Conservation (phyloP, 225 moss, liverwort and hornwort genomes). For the Asterella californica region DNA sequence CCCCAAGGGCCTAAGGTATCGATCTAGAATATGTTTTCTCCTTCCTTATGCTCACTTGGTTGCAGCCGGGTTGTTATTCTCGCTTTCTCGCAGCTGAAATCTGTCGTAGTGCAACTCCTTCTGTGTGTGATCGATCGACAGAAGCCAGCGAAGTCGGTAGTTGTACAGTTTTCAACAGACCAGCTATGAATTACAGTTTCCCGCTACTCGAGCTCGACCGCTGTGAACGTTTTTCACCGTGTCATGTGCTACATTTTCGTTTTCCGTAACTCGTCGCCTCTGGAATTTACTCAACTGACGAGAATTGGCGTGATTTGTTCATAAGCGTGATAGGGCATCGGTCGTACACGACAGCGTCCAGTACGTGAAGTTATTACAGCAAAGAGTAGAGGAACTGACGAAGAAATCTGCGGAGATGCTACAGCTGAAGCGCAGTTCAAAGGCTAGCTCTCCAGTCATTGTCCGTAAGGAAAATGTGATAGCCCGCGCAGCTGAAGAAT, state of each 20-base stretch:
- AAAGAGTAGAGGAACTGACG: slow-evolving; percentile 40
- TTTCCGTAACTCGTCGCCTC: background rate
- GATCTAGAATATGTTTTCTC: background rate
- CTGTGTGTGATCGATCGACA: background rate
- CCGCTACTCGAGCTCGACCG: background rate
- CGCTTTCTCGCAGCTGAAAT: background rate
- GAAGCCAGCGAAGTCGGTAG: background rate
- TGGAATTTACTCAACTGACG: background rate
- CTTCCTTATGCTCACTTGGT: background rate
- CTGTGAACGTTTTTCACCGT: background rate
- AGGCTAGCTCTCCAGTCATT: background rate
- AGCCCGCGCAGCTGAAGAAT: background rate
- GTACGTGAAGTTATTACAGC: slow-evolving; percentile 38
- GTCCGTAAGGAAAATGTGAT: background rate
- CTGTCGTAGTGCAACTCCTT: background rate
- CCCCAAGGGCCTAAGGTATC: slow-evolving; percentile 39
- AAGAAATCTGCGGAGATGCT: slow-evolving; percentile 22
- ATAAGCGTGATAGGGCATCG: slow-evolving; percentile 47
- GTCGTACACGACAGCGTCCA: slow-evolving; percentile 46
- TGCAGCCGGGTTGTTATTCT: background rate
- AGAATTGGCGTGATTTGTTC: background rate
- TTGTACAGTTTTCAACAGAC: background rate
- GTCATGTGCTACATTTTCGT: background rate
- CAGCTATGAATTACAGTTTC: background rate
- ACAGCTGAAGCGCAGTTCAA: slow-evolving; percentile 9